Conservation (phyloP, 306 rosid species). For the Cucurbita ficifolia region DNA sequence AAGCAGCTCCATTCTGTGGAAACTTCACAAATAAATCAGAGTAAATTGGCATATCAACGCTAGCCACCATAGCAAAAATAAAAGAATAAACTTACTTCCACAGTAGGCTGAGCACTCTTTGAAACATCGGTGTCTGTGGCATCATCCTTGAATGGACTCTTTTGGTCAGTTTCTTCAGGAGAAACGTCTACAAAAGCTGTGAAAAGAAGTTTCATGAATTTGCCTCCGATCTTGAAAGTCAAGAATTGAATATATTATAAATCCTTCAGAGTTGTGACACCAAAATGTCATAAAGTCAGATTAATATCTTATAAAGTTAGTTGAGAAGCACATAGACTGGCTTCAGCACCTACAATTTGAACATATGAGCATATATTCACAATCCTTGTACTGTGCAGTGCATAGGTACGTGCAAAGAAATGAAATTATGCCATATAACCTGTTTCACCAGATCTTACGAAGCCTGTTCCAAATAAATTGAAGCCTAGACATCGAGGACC, state of each 20-base stretch:
- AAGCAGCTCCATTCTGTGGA: slow-evolving; percentile 71
- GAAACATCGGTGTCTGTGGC: slow-evolving; percentile 25
- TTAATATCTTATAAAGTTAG: background rate
- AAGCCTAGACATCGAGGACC: too few relatives aligned
- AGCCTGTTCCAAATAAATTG: too few relatives aligned
- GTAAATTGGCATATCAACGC: slow-evolving; percentile 7
- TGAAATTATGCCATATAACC: too few relatives aligned
- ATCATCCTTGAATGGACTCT: slow-evolving; percentile 64
- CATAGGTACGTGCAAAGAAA: too few relatives aligned
- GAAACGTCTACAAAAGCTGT: slow-evolving; percentile 92
- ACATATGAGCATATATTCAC: too few relatives aligned
- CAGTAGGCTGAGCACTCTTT: slow-evolving; percentile 23
- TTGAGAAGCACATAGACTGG: background rate
- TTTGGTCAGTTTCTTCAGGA: slow-evolving; percentile 57
- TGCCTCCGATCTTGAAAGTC: background rate
- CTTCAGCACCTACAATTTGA: too few relatives aligned
- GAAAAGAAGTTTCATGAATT: background rate
- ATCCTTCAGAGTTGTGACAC: background rate
- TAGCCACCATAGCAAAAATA: background rate
- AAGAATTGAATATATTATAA: background rate
- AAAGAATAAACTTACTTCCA: slow-evolving; percentile 38
- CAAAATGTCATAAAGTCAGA: background rate
- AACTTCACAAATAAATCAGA: slow-evolving; percentile 27
- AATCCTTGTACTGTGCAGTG: too few relatives aligned
- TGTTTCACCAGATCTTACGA: too few relatives aligned